Base-by-base conservation (phyloP, 2,329 filamentous ascomycete species). In the Decorospora gaudefroyi region DNA sequence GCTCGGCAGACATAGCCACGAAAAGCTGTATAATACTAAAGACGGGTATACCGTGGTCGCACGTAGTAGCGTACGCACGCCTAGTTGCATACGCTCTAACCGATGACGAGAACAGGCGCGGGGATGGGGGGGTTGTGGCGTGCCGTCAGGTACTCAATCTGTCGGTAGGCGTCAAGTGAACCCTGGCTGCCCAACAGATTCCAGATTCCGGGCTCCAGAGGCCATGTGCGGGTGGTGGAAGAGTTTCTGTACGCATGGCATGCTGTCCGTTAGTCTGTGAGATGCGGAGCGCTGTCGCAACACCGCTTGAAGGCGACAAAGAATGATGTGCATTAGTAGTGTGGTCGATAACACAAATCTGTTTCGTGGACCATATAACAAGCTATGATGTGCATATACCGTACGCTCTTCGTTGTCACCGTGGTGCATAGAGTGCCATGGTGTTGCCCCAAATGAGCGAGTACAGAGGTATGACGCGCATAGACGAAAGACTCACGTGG, bases 121-220 rank as follows among this genome's bases (percentile, higher is more conserved):
- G 38, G 18, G 22, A 33, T 12, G 23, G 32, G 11, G 5, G 21
- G 25, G 23, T 33, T 28, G 18, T 18, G 42, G 15, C 26, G 27
- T 30, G 27, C 27, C 26, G 32, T 12, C 6, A 33, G 18, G 32
- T 33, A 29, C 18, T 21, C 19, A n/a, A n/a, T n/a, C 16, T 43
- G 44, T 23, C 3, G 38, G n/a, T 32, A 29, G 18, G 32, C 39
- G 23, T 32, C 3, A 15, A 34, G 6, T 28, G 27, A 32, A 17
- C 27, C 37, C 27, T 32, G 31, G 22, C 38, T 42, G 44, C 39
- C 33, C 44, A 47, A 47, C 39, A 43, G 38, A 47, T 38, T 28
- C 33, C 30, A 18, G 32, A 22, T 31, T 10, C 21, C 10, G 6
- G n/a, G n/a, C n/a, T n/a, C n/a, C n/a, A n/a, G n/a, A n/a, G n/a